Percentiles rank a stretch among this genome's conserved stretches.
Conservation (phyloP, 495 filamentous ascomycete genomes). For the Trichoderma asperelloides region DNA sequence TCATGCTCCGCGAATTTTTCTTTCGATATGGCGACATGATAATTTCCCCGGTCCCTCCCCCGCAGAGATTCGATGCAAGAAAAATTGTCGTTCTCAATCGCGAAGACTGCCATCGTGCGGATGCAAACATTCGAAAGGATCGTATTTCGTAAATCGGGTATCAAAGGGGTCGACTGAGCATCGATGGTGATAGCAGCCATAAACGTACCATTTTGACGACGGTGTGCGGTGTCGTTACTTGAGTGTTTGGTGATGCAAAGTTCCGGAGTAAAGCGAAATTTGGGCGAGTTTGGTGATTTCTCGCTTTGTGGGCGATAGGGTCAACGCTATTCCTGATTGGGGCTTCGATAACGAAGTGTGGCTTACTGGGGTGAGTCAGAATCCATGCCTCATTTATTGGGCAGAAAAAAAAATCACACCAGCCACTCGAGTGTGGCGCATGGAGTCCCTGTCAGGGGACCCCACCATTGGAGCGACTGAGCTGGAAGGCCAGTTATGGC, state of each 20-base stretch:
- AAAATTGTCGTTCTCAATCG: background rate
- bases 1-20: background rate
- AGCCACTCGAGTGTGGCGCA: slow-evolving; percentile 7
- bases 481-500: slow-evolving; percentile 5
- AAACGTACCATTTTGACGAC: slow-evolving; percentile 10
- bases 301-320: slow-evolving; percentile 12
- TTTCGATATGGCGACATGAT: background rate
- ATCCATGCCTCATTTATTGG: background rate
- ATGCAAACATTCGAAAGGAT: slow-evolving; percentile 5
- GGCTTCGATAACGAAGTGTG: slow-evolving; percentile 2
- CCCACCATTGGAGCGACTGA: background rate
- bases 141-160: background rate
- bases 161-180: background rate
- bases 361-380: slow-evolving; percentile 1
- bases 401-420: slow-evolving; percentile 1
- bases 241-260: slow-evolving; percentile 11
- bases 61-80: background rate
- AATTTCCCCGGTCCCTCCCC: background rate
- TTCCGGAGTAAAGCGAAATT: slow-evolving; percentile 11
- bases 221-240: slow-evolving; percentile 10
- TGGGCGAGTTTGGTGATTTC: slow-evolving; percentile 12
- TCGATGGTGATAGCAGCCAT: background rate
- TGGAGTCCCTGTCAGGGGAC: background rate
- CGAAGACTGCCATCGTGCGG: slow-evolving; percentile 7
- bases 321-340: slow-evolving; percentile 5